Conservation (phyloP, 2,329 filamentous ascomycete species). For the Madurella mycetomatis region DNA sequence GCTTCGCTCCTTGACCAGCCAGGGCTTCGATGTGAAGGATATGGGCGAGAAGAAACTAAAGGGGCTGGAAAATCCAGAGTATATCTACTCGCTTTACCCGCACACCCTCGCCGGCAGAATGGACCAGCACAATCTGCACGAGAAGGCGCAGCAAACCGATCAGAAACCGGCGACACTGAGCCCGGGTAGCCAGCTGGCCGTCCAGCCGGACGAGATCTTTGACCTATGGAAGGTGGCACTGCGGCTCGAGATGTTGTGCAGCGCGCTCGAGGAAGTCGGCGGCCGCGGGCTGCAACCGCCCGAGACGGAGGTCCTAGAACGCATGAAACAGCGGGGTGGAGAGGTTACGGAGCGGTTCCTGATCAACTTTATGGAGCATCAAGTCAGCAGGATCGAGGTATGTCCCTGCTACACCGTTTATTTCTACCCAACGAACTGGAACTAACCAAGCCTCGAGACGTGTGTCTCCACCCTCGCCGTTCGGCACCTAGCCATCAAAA, state of each 20-base stretch:
- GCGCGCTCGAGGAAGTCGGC: constrained; percentile 69
- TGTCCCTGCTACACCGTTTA: constrained; percentile 30
- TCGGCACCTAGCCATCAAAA: constrained; percentile 72
- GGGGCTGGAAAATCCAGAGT: constrained; percentile 93
- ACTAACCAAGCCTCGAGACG: constrained; percentile 48
- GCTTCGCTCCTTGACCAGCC: constrained; percentile 76
- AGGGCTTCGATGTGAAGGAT: constrained; percentile 96
- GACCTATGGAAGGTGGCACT: constrained; percentile 84
- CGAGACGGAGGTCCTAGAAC: constrained; percentile 76
- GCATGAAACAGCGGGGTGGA: constrained; percentile 61
- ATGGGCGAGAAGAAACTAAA: constrained; percentile 90
- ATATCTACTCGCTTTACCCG: constrained; percentile 92
- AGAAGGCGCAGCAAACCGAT: constrained; percentile 34
- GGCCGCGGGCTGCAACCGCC: constrained; percentile 66
- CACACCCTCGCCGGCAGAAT: constrained; percentile 80
- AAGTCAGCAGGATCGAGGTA: constrained; percentile 94
- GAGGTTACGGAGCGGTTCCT: constrained; percentile 87
- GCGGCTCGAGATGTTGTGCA: constrained; percentile 89
- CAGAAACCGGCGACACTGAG: constrained; percentile 58
- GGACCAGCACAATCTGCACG: constrained; percentile 57
- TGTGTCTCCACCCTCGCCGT: constrained; percentile 75
- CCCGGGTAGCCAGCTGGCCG: constrained; percentile 60
- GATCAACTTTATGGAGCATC: constrained; percentile 86
- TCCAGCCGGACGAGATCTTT: constrained; percentile 85
- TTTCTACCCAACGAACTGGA: not conserved